phyloP scores from a whole-genome alignment of 73 alveolate genomes.

The Paramecium bursaria region DNA sequence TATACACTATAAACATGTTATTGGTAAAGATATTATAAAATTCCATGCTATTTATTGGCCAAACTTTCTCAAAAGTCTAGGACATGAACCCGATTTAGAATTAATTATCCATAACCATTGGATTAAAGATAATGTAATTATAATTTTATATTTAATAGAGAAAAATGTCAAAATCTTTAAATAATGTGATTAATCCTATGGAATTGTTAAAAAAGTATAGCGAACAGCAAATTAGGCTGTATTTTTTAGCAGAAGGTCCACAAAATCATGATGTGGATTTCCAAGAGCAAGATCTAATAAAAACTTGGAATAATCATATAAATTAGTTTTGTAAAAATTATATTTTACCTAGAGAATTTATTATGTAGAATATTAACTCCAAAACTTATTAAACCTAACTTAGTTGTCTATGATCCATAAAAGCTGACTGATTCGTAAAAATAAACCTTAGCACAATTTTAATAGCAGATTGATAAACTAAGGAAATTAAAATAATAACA shows the following conservation, averaged over 20 bases:
- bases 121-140: conserved; percentile 72
- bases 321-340: conserved; percentile 38
- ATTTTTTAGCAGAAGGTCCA: conserved; percentile 83
- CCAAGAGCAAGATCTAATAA: conserved; percentile 52
- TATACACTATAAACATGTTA: conserved; percentile 62
- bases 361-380: conserved; percentile 32
- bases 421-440: background rate
- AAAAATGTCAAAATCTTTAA: conserved; percentile 83
- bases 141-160: conserved; percentile 3
- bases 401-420: background rate
- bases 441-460: background rate
- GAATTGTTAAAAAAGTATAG: conserved; percentile 68
- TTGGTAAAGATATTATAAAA: conserved; percentile 86
- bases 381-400: conserved; percentile 33
- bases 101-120: conserved; percentile 83
- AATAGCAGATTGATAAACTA: background rate
- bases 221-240: conserved; percentile 70
- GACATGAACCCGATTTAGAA: conserved; percentile 67
- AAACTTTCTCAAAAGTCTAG: conserved; percentile 73
- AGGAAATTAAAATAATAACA: background rate
- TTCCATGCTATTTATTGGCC: conserved; percentile 89
- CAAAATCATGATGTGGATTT: conserved; percentile 72
- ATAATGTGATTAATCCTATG: conserved; percentile 82
- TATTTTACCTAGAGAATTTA: background rate
- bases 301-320: conserved; percentile 48